Percentiles rank a stretch among this genome's conserved stretches.
phyloP scores from a whole-genome alignment of 495 filamentous ascomycete genomes.

The Aspergillus nanangensis region DNA sequence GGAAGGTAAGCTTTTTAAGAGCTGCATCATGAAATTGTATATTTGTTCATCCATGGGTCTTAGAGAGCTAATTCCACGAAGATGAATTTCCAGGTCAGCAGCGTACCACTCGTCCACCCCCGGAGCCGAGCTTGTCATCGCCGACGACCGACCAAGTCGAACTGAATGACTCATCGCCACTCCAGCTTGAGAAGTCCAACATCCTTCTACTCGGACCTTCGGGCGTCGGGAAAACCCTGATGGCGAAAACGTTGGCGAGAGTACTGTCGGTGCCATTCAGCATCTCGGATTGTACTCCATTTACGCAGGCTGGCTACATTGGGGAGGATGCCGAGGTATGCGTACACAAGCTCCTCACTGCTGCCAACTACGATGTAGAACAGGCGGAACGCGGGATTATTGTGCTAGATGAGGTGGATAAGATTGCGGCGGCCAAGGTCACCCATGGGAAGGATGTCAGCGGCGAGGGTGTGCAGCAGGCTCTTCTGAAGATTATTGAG shows the following conservation, averaged over 20 bases:
- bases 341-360: slow-evolving; percentile 82
- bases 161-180: slow-evolving; percentile 52
- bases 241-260: slow-evolving; percentile 76
- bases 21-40: no score
- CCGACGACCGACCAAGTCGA: slow-evolving; percentile 26
- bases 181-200: slow-evolving; percentile 94
- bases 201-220: slow-evolving; percentile 90
- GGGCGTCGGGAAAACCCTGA: slow-evolving; percentile 94
- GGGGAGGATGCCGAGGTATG: slow-evolving; percentile 94
- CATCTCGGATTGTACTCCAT: slow-evolving; percentile 95
- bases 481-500: slow-evolving; percentile 91
- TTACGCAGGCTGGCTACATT: slow-evolving; percentile 96
- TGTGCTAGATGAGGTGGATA: slow-evolving; percentile 94
- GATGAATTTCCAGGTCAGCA: slow-evolving; percentile 80
- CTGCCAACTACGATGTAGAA: slow-evolving; percentile 83
- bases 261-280: slow-evolving; percentile 91
- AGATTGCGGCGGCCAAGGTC: slow-evolving; percentile 74
- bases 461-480: slow-evolving; percentile 94
- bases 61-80: no score
- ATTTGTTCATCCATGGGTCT: no score
- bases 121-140: slow-evolving; percentile 22
- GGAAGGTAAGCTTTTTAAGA: slow-evolving; percentile 51
- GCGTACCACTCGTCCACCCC: slow-evolving; percentile 44
- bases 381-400: slow-evolving; percentile 90
- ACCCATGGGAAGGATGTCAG: slow-evolving; percentile 78